Base-by-base conservation (phyloP, 2,329 filamentous ascomycete genomes). In the Ilyonectria sp. region DNA sequence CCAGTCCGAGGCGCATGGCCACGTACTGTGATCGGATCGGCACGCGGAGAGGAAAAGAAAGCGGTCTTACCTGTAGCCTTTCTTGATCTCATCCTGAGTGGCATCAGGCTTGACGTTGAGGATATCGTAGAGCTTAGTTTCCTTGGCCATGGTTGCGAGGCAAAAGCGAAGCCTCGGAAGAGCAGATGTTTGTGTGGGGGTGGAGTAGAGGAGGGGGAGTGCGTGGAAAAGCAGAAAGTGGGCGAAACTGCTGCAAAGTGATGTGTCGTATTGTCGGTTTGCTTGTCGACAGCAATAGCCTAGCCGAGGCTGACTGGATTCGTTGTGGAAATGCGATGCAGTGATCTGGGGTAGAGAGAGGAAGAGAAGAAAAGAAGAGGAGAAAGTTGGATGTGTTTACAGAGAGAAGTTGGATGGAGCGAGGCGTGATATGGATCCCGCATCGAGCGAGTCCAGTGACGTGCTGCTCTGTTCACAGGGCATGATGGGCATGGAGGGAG, bases 41-140 rank as follows among this genome's bases (percentile, higher is more conserved):
- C 43, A 11, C 29, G 31, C 15, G 37, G 13, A 15, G 21, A 15
- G 23, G 44, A 58, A 29, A 76, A 26, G 50, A 52, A 37, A 43
- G 8, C 53, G 29, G 60, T 37, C 89, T 82, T 91, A 93, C 91
- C 93, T 89, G 82, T 97, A 97, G 65, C 91, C 96, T 81, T 98
- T 99, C 82, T 98, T 98, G 80, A 99, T 97, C 72, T 98, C 95
- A 79, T 98, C 95, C 82, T 97, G 94, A 26, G 90, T 88, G 26
- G 95, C 94, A 68, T 91, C 89, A 43, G 95, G 89, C 80, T 93
- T 92, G 82, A 98, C 86, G 79, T 87, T 86, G 76, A 99, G 87
- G 71, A 90, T 88, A 82, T 98, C 94, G 86, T 99, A 99, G 71
- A 98, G 91, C 83, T 97, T 97, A 60, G 93, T 96, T 86, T 98